These are phyloP conservation scores for Aspergillus bombycis DNA, from an alignment of 2,329 filamentous ascomycete genomes.

Conservation along the genomic window DNA sequence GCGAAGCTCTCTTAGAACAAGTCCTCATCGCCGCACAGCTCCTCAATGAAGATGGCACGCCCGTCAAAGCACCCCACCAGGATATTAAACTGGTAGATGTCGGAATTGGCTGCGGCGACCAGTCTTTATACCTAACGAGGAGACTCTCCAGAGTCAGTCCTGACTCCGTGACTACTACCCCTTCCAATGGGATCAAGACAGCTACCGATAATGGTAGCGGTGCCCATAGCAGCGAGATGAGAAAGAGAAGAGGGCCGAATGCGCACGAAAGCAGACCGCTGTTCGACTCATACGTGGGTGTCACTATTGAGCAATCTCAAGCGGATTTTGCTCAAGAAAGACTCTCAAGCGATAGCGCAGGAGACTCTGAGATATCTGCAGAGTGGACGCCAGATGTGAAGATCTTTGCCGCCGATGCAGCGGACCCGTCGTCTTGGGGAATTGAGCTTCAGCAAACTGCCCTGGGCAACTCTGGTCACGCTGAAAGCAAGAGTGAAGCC, in stretches of 20 bases:
- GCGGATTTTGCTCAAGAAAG: constrained; percentile 38
- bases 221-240: constrained; percentile 18
- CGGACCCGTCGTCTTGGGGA: constrained; percentile 50
- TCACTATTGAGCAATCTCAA: constrained; percentile 55
- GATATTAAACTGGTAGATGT: constrained; percentile 49
- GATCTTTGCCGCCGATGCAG: constrained; percentile 56
- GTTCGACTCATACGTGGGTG: constrained; percentile 55
- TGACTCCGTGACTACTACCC: not conserved
- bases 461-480: not conserved
- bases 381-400: constrained; percentile 10
- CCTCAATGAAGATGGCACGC: constrained; percentile 20
- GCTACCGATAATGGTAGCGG: too few species aligned
- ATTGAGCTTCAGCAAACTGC: constrained; percentile 26
- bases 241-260: not conserved
- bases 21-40: constrained; percentile 52
- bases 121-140: constrained; percentile 51
- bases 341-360: constrained; percentile 10
- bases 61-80: constrained; percentile 13
- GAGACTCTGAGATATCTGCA: not conserved
- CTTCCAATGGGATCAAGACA: not conserved
- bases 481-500: not conserved
- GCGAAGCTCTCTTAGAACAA: constrained; percentile 52
- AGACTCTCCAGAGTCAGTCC: not conserved
- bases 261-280: constrained; percentile 15
- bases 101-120: constrained; percentile 64